A percentile compares a stretch with the other conserved stretches of the same genome.
Evolutionary conservation across 352 stramenopile species (phyloP).

Genomic region (Achlya hypogyna): DNA sequence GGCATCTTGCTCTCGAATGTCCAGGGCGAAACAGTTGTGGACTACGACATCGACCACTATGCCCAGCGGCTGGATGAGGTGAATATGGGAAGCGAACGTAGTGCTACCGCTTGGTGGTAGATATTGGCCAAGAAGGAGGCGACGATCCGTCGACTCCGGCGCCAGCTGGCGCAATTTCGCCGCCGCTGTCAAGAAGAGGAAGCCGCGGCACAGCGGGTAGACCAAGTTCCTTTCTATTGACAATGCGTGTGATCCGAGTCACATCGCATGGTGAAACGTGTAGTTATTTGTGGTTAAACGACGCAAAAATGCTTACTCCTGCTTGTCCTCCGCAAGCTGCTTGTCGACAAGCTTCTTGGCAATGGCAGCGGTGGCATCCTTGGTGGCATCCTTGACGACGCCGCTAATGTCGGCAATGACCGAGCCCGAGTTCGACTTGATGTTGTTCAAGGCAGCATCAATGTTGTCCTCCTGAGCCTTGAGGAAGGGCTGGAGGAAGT

Average conservation of each 20-base stretch:
- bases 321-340: slow-evolving; percentile 13
- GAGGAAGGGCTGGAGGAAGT: slow-evolving; percentile 86
- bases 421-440: slow-evolving; percentile 53
- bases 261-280: no score
- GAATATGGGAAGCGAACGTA: no score
- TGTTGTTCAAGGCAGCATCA: slow-evolving; percentile 78
- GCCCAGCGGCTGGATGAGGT: slow-evolving; percentile 83
- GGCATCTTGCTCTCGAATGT: slow-evolving; percentile 78
- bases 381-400: slow-evolving; percentile 63
- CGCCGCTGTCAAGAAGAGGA: slow-evolving; percentile 78
- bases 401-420: slow-evolving; percentile 75
- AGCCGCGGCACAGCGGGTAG: slow-evolving; percentile 36
- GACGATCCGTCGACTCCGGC: slow-evolving; percentile 76
- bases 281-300: no score
- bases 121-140: slow-evolving; percentile 90
- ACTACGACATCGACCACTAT: slow-evolving; percentile 95
- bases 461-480: slow-evolving; percentile 76
- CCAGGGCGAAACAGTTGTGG: slow-evolving; percentile 76
- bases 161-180: slow-evolving; percentile 77
- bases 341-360: slow-evolving; percentile 68
- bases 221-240: slow-evolving; percentile 16
- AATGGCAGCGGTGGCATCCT: slow-evolving; percentile 65
- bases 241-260: no score
- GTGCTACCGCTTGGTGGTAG: slow-evolving; percentile 24
- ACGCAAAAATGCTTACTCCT: slow-evolving; percentile 8